These are phyloP conservation scores for Populus trichocarpa DNA, from an alignment of 441 rosid species.

Conservation along the genomic window DNA sequence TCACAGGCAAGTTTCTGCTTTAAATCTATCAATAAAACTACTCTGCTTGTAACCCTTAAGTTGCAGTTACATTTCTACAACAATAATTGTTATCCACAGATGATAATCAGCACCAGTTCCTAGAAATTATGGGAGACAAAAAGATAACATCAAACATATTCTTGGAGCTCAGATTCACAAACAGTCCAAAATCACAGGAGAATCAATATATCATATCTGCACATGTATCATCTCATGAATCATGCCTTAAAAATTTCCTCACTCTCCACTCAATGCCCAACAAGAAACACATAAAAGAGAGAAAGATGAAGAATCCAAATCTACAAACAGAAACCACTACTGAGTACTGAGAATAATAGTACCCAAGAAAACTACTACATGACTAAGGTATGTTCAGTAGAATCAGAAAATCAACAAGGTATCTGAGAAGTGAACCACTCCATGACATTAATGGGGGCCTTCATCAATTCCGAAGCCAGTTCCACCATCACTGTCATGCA, in stretches of 20 bases:
- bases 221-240: neutral
- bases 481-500: constrained; percentile 62
- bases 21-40: no score
- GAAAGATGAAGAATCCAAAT: neutral
- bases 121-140: neutral
- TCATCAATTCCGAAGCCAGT: constrained; percentile 60
- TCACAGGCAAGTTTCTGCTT: no score
- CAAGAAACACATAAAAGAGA: neutral
- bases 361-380: neutral
- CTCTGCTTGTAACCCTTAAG: neutral
- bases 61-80: neutral
- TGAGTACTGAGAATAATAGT: neutral
- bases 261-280: neutral
- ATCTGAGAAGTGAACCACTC: constrained; percentile 66
- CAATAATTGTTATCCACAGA: neutral
- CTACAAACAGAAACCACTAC: neutral
- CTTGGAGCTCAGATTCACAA: neutral
- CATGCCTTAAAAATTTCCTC: neutral
- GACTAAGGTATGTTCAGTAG: neutral
- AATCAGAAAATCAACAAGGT: constrained; percentile 40
- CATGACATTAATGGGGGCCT: constrained; percentile 73
- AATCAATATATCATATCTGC: neutral
- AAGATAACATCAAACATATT: neutral
- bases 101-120: neutral
- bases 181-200: neutral